These are phyloP conservation scores for Westerdykella ornata DNA, from an alignment of 2,329 filamentous ascomycete species.

Conservation along the genomic window DNA sequence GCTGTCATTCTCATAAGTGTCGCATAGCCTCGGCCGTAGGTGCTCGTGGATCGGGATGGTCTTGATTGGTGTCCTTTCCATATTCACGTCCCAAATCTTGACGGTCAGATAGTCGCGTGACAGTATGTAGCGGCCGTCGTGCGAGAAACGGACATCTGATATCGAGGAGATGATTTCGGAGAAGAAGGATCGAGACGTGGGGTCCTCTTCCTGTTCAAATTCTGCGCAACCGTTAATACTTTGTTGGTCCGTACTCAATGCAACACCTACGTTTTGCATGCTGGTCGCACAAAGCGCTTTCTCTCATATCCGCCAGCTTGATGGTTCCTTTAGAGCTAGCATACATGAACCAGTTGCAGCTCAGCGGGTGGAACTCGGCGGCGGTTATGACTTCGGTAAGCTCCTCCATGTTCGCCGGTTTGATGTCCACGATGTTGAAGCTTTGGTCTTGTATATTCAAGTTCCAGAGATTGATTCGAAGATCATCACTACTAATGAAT, in stretches of 20 bases:
- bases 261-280: constrained; percentile 83
- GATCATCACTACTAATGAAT: constrained; percentile 96
- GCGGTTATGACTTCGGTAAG: constrained; percentile 97
- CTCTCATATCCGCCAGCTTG: constrained; percentile 96
- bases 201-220: constrained; percentile 98
- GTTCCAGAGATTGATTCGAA: constrained; percentile 98
- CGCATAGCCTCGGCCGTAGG: constrained; percentile 84
- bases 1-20: constrained; percentile 98
- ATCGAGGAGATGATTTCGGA: constrained; percentile 99
- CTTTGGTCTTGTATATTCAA: constrained; percentile 98
- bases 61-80: constrained; percentile 96
- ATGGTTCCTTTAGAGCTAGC: constrained; percentile 98
- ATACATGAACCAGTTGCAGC: constrained; percentile 99
- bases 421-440: constrained; percentile 99
- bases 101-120: constrained; percentile 97
- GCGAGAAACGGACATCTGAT: constrained; percentile 94
- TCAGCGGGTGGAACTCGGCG: constrained; percentile 91
- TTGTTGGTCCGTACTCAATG: constrained; percentile 1
- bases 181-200: constrained; percentile 94
- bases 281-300: constrained; percentile 91
- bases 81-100: constrained; percentile 99
- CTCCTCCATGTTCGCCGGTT: constrained; percentile 99
- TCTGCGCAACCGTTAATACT: constrained; percentile 49
- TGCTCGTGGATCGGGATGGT: constrained; percentile 99
- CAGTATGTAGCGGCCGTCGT: constrained; percentile 93